Base-by-base conservation (phyloP, 306 rosid genomes). In the Coriaria nepalensis region DNA sequence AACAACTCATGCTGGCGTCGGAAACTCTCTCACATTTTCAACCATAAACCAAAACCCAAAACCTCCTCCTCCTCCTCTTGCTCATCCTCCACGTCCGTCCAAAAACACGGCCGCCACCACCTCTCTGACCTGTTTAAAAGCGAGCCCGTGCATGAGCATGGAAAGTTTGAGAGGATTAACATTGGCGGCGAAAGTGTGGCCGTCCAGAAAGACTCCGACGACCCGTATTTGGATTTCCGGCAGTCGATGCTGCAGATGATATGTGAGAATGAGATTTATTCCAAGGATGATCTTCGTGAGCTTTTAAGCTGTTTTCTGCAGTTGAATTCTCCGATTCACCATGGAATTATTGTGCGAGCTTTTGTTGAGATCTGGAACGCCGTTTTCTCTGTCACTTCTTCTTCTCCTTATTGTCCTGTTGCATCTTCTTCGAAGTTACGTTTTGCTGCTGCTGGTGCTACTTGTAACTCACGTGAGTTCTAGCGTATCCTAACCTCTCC, bases 241-340 rank as follows among this genome's bases (percentile, higher is more conserved):
- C 87, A 77, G 7, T 90, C 98, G 5, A 90, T 90, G 98, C 80
- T 90, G 1, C 94, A 90, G 51, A 90, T 90, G 98, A 85, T 90
- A 15, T 38, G 81, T 67, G 93, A 90, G 74, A 90, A 90, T 39
- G 83, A 90, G 66, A 85, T 90, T 12, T 85, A 85, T 66, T 71
- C 85, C 0, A 90, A 90, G 43, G 78, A 81, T 2, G 98, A 75
- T 37, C 77, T 90, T 2, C 61, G 81, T 1, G 79, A 82, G 55
- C 92, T 90, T 56, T 83, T 90, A 9, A 76, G 72, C 29, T 90
- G 98, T 11, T 90, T 90, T 56, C 68, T 90, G 67, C 87, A 79
- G 75, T 77, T 90, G 11, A 90, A 90, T 61, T 68, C 92, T 0
- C 77, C 90, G 0, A 50, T 73, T 40, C 74, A 85, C 69, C 98